Percentiles rank a stretch among this genome's conserved stretches.
Evolutionary conservation across 345 rosid species (phyloP).

Genomic region (Ricinus communis): DNA sequence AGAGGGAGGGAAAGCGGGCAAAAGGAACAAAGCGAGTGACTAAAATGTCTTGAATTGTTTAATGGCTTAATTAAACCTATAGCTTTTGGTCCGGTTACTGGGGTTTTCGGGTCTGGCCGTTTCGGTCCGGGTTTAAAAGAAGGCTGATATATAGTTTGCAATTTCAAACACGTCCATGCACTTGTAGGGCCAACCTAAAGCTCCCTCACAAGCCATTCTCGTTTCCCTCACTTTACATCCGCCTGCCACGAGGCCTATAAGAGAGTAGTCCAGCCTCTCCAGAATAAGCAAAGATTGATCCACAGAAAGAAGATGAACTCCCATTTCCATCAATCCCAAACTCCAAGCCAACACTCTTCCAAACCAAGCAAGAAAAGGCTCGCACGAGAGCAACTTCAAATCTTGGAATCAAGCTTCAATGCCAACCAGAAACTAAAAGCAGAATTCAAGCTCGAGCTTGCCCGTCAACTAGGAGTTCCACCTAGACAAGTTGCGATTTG

Average conservation of each 20-base stretch:
- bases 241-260: slow-evolving; percentile 2
- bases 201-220: too few species aligned
- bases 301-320: background rate
- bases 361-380: slow-evolving; percentile 19
- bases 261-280: background rate
- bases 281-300: background rate
- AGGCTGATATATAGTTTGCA: too few species aligned
- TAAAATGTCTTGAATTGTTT: too few species aligned
- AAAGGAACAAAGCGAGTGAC: too few species aligned
- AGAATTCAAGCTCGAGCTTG: slow-evolving; percentile 40
- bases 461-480: slow-evolving; percentile 38
- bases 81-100: too few species aligned
- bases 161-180: too few species aligned
- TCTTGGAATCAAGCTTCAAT: slow-evolving; percentile 43
- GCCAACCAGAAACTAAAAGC: slow-evolving; percentile 42
- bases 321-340: background rate
- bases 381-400: background rate
- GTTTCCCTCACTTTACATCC: background rate
- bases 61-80: too few species aligned
- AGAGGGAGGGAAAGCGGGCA: too few species aligned
- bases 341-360: background rate
- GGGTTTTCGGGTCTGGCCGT: too few species aligned
- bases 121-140: too few species aligned
- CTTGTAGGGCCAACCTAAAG: background rate
- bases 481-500: slow-evolving; percentile 49